Percentiles rank a stretch among this genome's conserved stretches.
Evolutionary conservation across 495 filamentous ascomycete genomes (phyloP).

Genomic region (Neurospora intermedia): DNA sequence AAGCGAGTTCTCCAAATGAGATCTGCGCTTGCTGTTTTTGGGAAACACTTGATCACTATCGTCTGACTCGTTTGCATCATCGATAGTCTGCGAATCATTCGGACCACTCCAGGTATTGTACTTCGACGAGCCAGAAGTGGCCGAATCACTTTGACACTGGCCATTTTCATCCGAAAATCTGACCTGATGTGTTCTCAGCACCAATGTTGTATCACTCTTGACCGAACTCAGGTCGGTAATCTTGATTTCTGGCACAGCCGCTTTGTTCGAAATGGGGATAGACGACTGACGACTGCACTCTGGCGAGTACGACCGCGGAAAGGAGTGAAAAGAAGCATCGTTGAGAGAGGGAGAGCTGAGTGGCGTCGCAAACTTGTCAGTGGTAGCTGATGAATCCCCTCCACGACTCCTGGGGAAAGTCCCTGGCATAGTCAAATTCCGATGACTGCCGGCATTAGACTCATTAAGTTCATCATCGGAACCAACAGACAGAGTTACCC

Average conservation of each 20-base stretch:
- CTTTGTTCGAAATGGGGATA: not conserved
- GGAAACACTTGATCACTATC: not conserved
- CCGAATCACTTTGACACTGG: not conserved
- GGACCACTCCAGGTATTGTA: not conserved
- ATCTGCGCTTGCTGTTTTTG: not conserved
- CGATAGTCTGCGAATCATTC: not conserved
- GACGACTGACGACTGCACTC: not conserved
- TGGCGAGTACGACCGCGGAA: constrained; percentile 5
- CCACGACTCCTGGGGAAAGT: not conserved
- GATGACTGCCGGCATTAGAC: constrained; percentile 4
- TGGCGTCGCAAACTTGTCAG: constrained; percentile 14
- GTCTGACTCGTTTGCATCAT: not conserved
- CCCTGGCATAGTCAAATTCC: not conserved
- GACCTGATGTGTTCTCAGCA: not conserved
- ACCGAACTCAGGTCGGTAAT: not conserved
- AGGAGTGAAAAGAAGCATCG: constrained; percentile 18
- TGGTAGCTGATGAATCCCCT: constrained; percentile 8
- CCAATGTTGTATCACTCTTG: not conserved
- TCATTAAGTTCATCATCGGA: not conserved
- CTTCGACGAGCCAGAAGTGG: not conserved
- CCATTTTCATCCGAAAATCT: not conserved
- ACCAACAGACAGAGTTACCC: not conserved
- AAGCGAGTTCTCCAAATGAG: not conserved
- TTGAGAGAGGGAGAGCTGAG: constrained; percentile 8
- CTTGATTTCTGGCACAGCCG: not conserved